These are phyloP conservation scores for Aspergillus sclerotiicarbonarius DNA, from an alignment of 495 filamentous ascomycete species.

Conservation along the genomic window DNA sequence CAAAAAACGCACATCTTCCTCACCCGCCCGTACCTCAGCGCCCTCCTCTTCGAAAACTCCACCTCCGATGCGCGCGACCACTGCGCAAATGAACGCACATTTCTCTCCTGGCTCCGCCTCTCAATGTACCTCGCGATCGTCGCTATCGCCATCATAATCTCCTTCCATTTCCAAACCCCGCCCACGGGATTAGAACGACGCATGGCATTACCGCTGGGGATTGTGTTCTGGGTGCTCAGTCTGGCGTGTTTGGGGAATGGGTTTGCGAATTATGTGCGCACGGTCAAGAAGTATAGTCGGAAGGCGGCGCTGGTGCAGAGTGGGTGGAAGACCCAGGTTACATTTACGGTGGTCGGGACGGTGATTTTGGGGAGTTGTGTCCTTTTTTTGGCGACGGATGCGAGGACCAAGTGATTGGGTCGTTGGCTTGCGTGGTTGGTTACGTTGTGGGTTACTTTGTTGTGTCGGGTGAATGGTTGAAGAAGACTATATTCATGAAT, in stretches of 20 bases:
- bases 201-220: slow-evolving; percentile 79
- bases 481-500: background rate
- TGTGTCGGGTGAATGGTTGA: too few relatives aligned
- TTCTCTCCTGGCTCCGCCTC: slow-evolving; percentile 92
- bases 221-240: slow-evolving; percentile 83
- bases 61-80: slow-evolving; percentile 78
- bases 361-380: slow-evolving; percentile 79
- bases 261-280: slow-evolving; percentile 81
- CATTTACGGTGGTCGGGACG: slow-evolving; percentile 72
- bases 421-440: too few relatives aligned
- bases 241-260: slow-evolving; percentile 73
- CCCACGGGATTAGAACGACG: slow-evolving; percentile 68
- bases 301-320: slow-evolving; percentile 84
- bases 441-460: too few relatives aligned
- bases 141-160: slow-evolving; percentile 82
- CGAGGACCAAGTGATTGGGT: slow-evolving; percentile 12
- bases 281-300: slow-evolving; percentile 78
- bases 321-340: slow-evolving; percentile 85
- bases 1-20: slow-evolving; percentile 56
- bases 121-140: slow-evolving; percentile 90
- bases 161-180: slow-evolving; percentile 80
- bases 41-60: slow-evolving; percentile 85
- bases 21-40: slow-evolving; percentile 66
- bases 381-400: slow-evolving; percentile 59
- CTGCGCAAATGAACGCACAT: slow-evolving; percentile 62